Base-by-base conservation (phyloP, 192 early-diverging fungal species). In the Linnemannia hyalina region DNA sequence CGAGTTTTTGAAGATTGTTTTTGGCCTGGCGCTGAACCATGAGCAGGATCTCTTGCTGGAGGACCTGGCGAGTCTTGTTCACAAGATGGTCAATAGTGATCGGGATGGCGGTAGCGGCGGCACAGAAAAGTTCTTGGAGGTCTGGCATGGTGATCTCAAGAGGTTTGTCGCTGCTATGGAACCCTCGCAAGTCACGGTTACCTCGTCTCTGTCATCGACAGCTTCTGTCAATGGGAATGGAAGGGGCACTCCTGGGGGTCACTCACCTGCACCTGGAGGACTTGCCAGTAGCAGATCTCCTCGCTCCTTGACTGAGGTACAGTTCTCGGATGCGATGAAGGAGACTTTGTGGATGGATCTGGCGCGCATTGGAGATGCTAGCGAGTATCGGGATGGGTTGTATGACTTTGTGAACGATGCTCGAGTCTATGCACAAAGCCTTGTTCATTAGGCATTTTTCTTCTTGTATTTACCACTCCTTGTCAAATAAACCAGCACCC, bases 341-440 rank as follows among this genome's bases (percentile, higher is more conserved):
- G 77, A 86, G 13, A 68, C 71, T 2, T 70, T 86, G 42, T 86
- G 84, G 84, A 74, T 44, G 44, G 80, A 77, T n/a, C 44, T 86
- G 76, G 13, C 40, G 42, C 75, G 72, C 1, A 40, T 86, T 35
- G 78, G 78, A 32, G 80, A 86, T 41, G 80, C 47, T 42, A 81
- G 63, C 38, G 47, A 49, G 32, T 86, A 77, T 44, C 65, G 84
- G 13, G 84, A 86, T 40, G 84, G 79, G 23, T 44, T 86, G 4
- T 86, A 86, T 78, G 79, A 80, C 10, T 86, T 86, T 68, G 76
- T 86, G 65, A 86, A 80, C 41, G 84, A 86, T 75, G 84, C 79
- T 3, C 84, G 76, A 13, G 80, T 86, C 26, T 86, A 86, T 77
- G 84, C 84, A 10, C 84, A 80, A 42, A 77, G 41, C 52, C 74